phyloP scores from a whole-genome alignment of 2,329 filamentous ascomycete genomes.

The Raffaelea ambrosiae region DNA sequence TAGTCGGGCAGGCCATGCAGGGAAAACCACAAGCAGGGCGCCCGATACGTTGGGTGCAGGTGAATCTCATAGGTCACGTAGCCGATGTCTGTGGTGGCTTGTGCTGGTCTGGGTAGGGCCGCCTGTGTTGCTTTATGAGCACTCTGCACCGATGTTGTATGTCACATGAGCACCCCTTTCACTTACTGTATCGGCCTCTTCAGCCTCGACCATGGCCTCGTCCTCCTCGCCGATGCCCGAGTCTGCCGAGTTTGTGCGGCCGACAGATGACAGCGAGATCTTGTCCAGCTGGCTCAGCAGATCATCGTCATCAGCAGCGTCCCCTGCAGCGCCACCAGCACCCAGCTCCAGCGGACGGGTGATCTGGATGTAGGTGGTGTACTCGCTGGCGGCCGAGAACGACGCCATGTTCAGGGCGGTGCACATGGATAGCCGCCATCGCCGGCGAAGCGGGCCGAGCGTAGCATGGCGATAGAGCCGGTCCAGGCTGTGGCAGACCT shows the following conservation, averaged over 20 bases:
- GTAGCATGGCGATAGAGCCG: conserved; percentile 49
- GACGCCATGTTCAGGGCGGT: conserved; percentile 36
- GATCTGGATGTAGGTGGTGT: conserved; percentile 48
- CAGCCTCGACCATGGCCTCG: conserved; percentile 38
- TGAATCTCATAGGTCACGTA: conserved; percentile 65
- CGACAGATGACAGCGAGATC: conserved; percentile 29
- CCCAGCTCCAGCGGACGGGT: conserved; percentile 43
- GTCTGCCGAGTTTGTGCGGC: conserved; percentile 6
- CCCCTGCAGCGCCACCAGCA: not conserved
- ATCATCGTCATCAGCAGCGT: conserved; percentile 32
- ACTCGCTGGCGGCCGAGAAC: conserved; percentile 26
- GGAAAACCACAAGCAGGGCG: conserved; percentile 70
- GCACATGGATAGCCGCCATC: conserved; percentile 47
- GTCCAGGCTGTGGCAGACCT: conserved; percentile 56
- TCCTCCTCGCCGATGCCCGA: conserved; percentile 23
- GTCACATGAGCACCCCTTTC: too few relatives aligned
- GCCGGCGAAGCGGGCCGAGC: conserved; percentile 43
- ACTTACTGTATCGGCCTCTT: conserved; percentile 44
- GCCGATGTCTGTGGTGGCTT: conserved; percentile 24
- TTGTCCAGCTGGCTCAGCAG: conserved; percentile 36
- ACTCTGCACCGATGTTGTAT: too few relatives aligned
- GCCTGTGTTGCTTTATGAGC: conserved; percentile 31
- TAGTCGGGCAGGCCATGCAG: conserved; percentile 48
- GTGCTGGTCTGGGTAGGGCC: conserved; percentile 23
- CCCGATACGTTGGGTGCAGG: conserved; percentile 64